phyloP scores from a whole-genome alignment of 441 rosid species.

The Isatis lusitanica region DNA sequence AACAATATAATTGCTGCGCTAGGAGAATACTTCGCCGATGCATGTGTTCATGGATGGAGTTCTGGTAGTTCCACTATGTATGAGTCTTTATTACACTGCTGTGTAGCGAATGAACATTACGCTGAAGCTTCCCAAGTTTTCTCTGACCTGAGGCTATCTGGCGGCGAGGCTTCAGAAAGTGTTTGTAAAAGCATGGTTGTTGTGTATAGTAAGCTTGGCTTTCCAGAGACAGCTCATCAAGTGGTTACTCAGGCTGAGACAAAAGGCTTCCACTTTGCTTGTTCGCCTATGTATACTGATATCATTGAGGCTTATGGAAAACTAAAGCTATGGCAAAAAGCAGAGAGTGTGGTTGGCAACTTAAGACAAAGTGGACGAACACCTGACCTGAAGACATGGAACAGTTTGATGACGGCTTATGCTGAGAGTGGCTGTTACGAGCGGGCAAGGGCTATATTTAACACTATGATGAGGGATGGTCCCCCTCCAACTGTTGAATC shows the following conservation, averaged over 20 bases:
- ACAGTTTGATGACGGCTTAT: slow-evolving; percentile 83
- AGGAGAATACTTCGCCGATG: slow-evolving; percentile 53
- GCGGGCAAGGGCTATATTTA: slow-evolving; percentile 87
- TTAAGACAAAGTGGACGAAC: slow-evolving; percentile 56
- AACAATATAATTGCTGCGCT: slow-evolving; percentile 64
- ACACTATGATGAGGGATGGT: slow-evolving; percentile 92
- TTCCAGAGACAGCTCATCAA: slow-evolving; percentile 87
- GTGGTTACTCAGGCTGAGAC: slow-evolving; percentile 59
- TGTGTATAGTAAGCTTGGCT: slow-evolving; percentile 70
- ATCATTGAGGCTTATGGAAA: slow-evolving; percentile 79
- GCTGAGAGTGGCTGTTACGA: slow-evolving; percentile 92
- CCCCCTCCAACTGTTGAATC: slow-evolving; percentile 92
- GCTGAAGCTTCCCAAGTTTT: slow-evolving; percentile 87
- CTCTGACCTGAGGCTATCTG: slow-evolving; percentile 75
- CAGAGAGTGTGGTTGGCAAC: slow-evolving; percentile 82
- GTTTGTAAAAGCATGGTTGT: slow-evolving; percentile 57
- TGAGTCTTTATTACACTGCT: slow-evolving; percentile 73
- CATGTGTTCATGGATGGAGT: slow-evolving; percentile 47
- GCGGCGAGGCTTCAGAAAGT: slow-evolving; percentile 58
- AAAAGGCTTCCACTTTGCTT: slow-evolving; percentile 51
- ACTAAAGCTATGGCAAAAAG: slow-evolving; percentile 78
- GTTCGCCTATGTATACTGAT: slow-evolving; percentile 51
- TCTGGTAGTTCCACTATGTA: slow-evolving; percentile 56
- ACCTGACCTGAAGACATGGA: slow-evolving; percentile 82
- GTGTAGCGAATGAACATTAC: slow-evolving; percentile 56